These are phyloP conservation scores for Aspergillus hiratsukae DNA, from an alignment of 2,329 filamentous ascomycete species.

Conservation along the genomic window DNA sequence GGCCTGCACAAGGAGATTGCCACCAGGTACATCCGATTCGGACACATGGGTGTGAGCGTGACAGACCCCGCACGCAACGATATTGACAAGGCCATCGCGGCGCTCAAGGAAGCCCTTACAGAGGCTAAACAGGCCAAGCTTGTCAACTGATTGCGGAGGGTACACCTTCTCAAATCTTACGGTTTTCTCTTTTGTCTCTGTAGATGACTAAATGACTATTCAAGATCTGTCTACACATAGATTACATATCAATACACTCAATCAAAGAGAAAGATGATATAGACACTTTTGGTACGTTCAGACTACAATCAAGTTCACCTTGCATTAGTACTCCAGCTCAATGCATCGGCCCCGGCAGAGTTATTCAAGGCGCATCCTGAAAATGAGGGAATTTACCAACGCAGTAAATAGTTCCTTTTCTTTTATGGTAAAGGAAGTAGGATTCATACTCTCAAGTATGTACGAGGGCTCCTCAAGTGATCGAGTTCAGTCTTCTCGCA, in stretches of 20 bases:
- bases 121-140: conserved; percentile 65
- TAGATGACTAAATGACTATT: not conserved
- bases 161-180: not conserved
- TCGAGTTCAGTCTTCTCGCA: not conserved
- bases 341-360: too few relatives aligned
- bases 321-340: not conserved
- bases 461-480: not conserved
- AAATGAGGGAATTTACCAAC: not conserved
- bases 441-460: too few relatives aligned
- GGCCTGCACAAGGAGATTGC: conserved; percentile 96
- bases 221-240: not conserved
- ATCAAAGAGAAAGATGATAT: not conserved
- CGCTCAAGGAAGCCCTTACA: conserved; percentile 66
- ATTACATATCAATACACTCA: not conserved
- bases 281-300: not conserved
- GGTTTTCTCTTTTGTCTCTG: not conserved
- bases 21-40: conserved; percentile 88
- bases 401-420: not conserved
- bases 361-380: not conserved
- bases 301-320: not conserved
- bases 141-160: conserved; percentile 19
- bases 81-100: conserved; percentile 76
- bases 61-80: conserved; percentile 75
- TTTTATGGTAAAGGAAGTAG: not conserved
- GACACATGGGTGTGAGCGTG: conserved; percentile 95